Conservation (phyloP, 192 early-diverging fungal species). For the Rhizoclosmatium globosum region DNA sequence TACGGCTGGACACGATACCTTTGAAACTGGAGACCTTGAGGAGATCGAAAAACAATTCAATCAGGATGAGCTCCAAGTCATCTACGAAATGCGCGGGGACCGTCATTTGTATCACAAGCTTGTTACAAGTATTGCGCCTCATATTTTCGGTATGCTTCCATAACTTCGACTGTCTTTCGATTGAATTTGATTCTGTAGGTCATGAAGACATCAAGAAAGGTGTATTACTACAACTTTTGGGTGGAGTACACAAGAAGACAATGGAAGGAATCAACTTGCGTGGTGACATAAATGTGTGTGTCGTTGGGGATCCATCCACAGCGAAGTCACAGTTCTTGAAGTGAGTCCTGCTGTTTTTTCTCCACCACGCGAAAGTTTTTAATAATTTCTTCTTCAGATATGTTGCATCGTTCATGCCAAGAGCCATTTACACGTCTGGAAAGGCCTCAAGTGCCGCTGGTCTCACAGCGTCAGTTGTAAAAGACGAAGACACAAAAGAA, state of each 20-base stretch:
- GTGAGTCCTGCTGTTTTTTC: slow-evolving; percentile 51
- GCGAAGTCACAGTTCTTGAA: slow-evolving; percentile 97
- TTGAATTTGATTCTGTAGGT: slow-evolving; percentile 53
- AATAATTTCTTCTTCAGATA: slow-evolving; percentile 65
- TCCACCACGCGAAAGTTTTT: slow-evolving; percentile 26
- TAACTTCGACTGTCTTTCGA: background rate
- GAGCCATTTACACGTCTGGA: slow-evolving; percentile 95
- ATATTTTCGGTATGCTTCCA: slow-evolving; percentile 77
- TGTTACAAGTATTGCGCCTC: slow-evolving; percentile 85
- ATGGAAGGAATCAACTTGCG: slow-evolving; percentile 92
- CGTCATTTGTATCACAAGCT: slow-evolving; percentile 77
- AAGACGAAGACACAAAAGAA: slow-evolving; percentile 97
- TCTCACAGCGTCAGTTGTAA: slow-evolving; percentile 92
- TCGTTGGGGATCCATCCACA: slow-evolving; percentile 95
- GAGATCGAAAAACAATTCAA: slow-evolving; percentile 62
- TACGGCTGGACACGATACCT: slow-evolving; percentile 66
- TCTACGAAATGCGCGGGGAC: slow-evolving; percentile 74
- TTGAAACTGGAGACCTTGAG: slow-evolving; percentile 68
- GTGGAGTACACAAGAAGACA: slow-evolving; percentile 95
- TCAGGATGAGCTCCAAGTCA: slow-evolving; percentile 77
- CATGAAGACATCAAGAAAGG: slow-evolving; percentile 97
- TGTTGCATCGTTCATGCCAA: slow-evolving; percentile 88
- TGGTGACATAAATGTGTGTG: slow-evolving; percentile 97
- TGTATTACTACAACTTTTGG: slow-evolving; percentile 89
- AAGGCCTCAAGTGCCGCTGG: slow-evolving; percentile 96